Evolutionary conservation across 495 filamentous ascomycete genomes (phyloP), one percentile per base, ranked within the genome.

Genomic region (Opeltia flavorubescens): DNA sequence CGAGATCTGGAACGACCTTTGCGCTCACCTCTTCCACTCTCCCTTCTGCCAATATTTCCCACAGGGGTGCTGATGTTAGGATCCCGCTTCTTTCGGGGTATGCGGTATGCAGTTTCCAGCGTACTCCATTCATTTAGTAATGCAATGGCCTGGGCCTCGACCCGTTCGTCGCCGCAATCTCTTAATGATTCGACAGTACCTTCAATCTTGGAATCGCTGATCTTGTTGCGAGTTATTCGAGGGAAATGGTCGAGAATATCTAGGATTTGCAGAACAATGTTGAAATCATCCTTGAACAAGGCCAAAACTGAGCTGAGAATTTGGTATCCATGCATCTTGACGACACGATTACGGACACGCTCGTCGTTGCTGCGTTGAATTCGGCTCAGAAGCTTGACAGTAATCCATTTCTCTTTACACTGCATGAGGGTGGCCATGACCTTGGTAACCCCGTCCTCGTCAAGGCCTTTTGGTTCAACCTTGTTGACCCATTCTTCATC

Each of bases 321-420:
- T 52, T 86, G 83, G 60, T 99, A 96, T 39, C 89, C 93, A 67
- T 95, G 91, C 83, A 96, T 89, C 59, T 86, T 82, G 47, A 95
- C 81, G 27, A 96, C 86, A 13, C 84, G 80, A 63, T 93, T 86
- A 41, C 80, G 77, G 33, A 95, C 86, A 44, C 79, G 75, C 55
- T 95, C 89, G 50, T 95, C 88, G 41, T 91, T 80, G 61, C 82
- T 84, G n/a, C 74, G 77, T 60, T 95, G 86, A 46, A 99, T 84
- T 34, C 91, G 87, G 30, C 76, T 73, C 13, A 99, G 78, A 45
- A 99, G 69, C 66, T 95, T 96, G 67, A 94, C 87, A 9, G 85
- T 84, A 61, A 99, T 95, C 93, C 93, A 99, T 56, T 95, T 95
- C 72, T 99, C 91, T 64, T 91, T 89, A 70, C 87, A 95, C 62